These are phyloP conservation scores for Bromus sterilis DNA, from an alignment of 176 grass and related monocot genomes.

Conservation along the genomic window DNA sequence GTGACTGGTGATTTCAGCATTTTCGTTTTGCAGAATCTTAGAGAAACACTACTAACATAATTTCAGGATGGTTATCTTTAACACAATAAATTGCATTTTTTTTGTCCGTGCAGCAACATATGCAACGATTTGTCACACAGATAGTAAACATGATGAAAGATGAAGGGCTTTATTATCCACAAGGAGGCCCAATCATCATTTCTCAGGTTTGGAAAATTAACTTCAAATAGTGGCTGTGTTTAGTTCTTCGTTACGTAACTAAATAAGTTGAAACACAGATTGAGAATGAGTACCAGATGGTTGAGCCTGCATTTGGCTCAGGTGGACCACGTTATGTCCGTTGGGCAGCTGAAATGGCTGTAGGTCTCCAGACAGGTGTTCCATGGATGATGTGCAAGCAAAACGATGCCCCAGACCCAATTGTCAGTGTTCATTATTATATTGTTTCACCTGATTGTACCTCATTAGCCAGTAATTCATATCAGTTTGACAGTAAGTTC, in stretches of 20 bases:
- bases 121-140: slow-evolving; percentile 62
- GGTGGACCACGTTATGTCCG: slow-evolving; percentile 54
- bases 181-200: slow-evolving; percentile 47
- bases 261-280: slow-evolving; percentile 37
- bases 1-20: neutral
- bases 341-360: slow-evolving; percentile 80
- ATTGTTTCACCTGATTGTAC: neutral
- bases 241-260: slow-evolving; percentile 6
- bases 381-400: slow-evolving; percentile 99
- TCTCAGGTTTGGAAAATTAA: slow-evolving; percentile 29
- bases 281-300: slow-evolving; percentile 86
- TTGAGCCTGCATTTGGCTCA: slow-evolving; percentile 63
- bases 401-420: slow-evolving; percentile 83
- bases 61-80: neutral
- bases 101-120: slow-evolving; percentile 50
- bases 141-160: slow-evolving; percentile 47
- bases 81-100: neutral
- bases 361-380: slow-evolving; percentile 61
- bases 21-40: slow-evolving; percentile 1
- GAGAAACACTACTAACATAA: neutral
- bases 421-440: slow-evolving; percentile 38
- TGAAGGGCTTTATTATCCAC: slow-evolving; percentile 35
- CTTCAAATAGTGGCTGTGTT: neutral
- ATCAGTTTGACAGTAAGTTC: slow-evolving; percentile 2
- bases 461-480: neutral